These are phyloP conservation scores for Myxozyma neotropica DNA, from an alignment of 805 yeast species.

Conservation along the genomic window DNA sequence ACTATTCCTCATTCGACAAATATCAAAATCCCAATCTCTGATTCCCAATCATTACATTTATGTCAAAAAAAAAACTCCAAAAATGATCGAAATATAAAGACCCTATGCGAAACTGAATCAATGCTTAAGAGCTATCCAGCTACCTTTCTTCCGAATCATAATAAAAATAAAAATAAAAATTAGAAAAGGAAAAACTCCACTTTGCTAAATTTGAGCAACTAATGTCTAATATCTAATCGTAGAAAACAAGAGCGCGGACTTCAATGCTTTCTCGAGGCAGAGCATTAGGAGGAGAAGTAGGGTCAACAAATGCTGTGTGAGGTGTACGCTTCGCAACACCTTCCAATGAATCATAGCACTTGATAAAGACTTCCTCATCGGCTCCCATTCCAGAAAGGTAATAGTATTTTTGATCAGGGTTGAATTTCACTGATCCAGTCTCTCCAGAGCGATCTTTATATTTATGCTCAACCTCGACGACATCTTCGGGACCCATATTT, in stretches of 20 bases:
- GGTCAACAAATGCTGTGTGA: conserved; percentile 37
- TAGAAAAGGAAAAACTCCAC: background rate
- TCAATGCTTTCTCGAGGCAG: conserved; percentile 36
- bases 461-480: conserved; percentile 33
- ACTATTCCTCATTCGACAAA: too few relatives aligned
- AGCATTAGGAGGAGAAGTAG: conserved; percentile 32
- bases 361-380: conserved; percentile 33
- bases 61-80: too few relatives aligned
- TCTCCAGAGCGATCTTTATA: conserved; percentile 35
- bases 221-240: conserved; percentile 3
- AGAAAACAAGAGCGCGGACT: conserved; percentile 36
- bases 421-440: conserved; percentile 32
- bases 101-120: too few relatives aligned
- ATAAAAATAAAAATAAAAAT: background rate
- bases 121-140: too few relatives aligned
- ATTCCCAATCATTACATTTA: too few relatives aligned
- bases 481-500: conserved; percentile 20
- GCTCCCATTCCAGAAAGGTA: conserved; percentile 31
- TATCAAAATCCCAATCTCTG: too few relatives aligned
- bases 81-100: too few relatives aligned
- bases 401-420: conserved; percentile 34
- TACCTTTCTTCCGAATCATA: too few relatives aligned
- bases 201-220: background rate
- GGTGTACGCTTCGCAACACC: conserved; percentile 36
- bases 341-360: conserved; percentile 35